Evolutionary conservation across 208 protist genomes (phyloP), one percentile per base, ranked within the genome.

Genomic region (Trypanosoma avium): DNA sequence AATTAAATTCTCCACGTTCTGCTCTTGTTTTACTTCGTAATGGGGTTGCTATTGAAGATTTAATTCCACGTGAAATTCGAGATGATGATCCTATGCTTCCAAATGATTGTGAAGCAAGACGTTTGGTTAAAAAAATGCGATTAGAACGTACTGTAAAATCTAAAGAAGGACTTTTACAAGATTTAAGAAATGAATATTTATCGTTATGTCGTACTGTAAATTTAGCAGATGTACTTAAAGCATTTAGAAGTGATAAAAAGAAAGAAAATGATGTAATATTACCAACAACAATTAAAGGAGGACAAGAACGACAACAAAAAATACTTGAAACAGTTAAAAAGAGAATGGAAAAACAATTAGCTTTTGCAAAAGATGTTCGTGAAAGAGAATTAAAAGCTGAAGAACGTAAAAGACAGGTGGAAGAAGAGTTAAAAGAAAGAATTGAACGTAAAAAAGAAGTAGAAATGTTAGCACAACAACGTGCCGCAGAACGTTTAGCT

Each of bases 1-100:
- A 33, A 8, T 48, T 96, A 36, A 94, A 79, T 71, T 96, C 90
- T 13, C 90, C 90, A 2, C 90, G 90, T 24, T 94, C 90, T 38
- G 81, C 67, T 38, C 59, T 96, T 26, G 78, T 89, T 46, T 27
- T 92, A 30, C 61, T 96, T 8, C 78, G 84, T 21, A 89, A 86
- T 63, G 90, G 90, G 35, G 73, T 89, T 48, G 62, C 54, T 12
- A 61, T 81, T 9, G 32, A 54, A 21, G 86, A 95, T 55, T 77
- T 92, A 40, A 12, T 67, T 30, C 59, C 49, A 22, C 19, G 9
- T 26, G 60, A 62, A 12, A 24, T 40, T 13, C n/a, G 15, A n/a
- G 62, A 80, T 33, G 75, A 56, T 9, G 65, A 46, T 26, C 8
- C 68, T 4, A 9, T 53, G 10, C 62, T 84, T 43, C 69, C 73